These are phyloP conservation scores for Chlamydomonas asymmetrica DNA, from an alignment of 139 green algal species.

Conservation along the genomic window DNA sequence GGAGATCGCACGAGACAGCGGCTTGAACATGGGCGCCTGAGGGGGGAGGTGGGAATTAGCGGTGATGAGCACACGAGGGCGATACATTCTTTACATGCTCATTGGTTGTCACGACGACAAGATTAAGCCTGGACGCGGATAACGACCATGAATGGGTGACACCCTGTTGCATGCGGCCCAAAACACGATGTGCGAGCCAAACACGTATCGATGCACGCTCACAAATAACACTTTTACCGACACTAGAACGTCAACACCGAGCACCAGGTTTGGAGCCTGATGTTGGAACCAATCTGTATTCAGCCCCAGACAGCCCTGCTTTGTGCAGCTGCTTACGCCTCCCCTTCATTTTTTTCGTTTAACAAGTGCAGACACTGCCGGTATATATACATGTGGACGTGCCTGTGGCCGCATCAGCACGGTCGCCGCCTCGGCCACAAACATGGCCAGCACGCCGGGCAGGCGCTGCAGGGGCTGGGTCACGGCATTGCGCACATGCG, in stretches of 20 bases:
- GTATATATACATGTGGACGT: too few relatives aligned
- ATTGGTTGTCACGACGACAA: not conserved
- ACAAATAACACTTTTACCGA: not conserved
- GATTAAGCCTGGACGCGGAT: not conserved
- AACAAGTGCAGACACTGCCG: not conserved
- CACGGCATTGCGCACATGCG: constrained; percentile 42
- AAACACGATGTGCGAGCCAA: not conserved
- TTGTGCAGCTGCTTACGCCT: too few relatives aligned
- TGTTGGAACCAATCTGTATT: not conserved
- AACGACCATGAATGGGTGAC: not conserved
- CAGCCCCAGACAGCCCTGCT: too few relatives aligned
- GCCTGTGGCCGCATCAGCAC: constrained; percentile 43
- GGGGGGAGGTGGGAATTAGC: not conserved
- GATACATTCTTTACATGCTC: too few relatives aligned
- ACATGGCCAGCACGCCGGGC: constrained; percentile 46
- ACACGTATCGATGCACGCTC: not conserved
- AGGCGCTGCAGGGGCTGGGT: constrained; percentile 50
- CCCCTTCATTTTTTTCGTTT: not conserved
- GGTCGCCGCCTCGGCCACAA: constrained; percentile 61
- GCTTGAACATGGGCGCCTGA: constrained; percentile 39
- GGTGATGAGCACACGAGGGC: not conserved
- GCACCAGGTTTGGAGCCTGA: not conserved
- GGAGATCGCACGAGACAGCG: constrained; percentile 52
- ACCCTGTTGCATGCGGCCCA: not conserved
- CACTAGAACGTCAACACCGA: not conserved